Evolutionary conservation across 495 filamentous ascomycete genomes (phyloP).

Genomic region (Lasiosphaeria ovina): DNA sequence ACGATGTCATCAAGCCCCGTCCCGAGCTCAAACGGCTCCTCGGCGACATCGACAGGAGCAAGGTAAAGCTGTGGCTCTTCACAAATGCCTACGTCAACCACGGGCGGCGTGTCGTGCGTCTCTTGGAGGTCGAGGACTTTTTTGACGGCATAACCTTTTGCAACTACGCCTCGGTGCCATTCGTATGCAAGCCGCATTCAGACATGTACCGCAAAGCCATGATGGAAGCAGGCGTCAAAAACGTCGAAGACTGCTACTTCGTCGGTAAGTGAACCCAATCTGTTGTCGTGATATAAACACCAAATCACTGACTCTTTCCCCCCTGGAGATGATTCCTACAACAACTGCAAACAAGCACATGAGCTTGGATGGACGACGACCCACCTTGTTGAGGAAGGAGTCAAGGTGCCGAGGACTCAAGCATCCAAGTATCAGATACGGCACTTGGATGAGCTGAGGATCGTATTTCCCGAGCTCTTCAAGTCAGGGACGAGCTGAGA

Average conservation of each 20-base stretch:
- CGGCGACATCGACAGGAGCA: slow-evolving; percentile 69
- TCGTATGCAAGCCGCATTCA: slow-evolving; percentile 81
- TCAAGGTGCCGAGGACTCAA: slow-evolving; percentile 54
- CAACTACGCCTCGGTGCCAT: slow-evolving; percentile 65
- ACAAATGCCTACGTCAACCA: slow-evolving; percentile 96
- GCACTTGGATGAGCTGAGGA: slow-evolving; percentile 68
- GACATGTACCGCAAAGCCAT: slow-evolving; percentile 85
- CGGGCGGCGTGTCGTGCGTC: slow-evolving; percentile 72
- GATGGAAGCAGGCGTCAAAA: slow-evolving; percentile 59
- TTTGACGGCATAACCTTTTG: slow-evolving; percentile 95
- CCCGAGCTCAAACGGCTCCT: slow-evolving; percentile 72
- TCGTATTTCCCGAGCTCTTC: slow-evolving; percentile 76
- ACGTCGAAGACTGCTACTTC: slow-evolving; percentile 70
- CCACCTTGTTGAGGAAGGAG: slow-evolving; percentile 75
- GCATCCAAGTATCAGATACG: slow-evolving; percentile 69
- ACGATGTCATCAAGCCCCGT: slow-evolving; percentile 75
- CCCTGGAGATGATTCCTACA: slow-evolving; percentile 70
- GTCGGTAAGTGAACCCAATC: slow-evolving; percentile 60
- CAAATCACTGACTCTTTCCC: slow-evolving; percentile 12
- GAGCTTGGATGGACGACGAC: slow-evolving; percentile 75
- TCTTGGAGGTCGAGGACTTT: slow-evolving; percentile 79
- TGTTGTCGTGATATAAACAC: neutral
- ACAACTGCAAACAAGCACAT: slow-evolving; percentile 70
- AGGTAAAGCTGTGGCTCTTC: slow-evolving; percentile 88
- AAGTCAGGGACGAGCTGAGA: slow-evolving; percentile 33